Evolutionary conservation across 1,139 yeast species (phyloP), one percentile per base, ranked within the genome.

Genomic region (Yarrowia galli): DNA sequence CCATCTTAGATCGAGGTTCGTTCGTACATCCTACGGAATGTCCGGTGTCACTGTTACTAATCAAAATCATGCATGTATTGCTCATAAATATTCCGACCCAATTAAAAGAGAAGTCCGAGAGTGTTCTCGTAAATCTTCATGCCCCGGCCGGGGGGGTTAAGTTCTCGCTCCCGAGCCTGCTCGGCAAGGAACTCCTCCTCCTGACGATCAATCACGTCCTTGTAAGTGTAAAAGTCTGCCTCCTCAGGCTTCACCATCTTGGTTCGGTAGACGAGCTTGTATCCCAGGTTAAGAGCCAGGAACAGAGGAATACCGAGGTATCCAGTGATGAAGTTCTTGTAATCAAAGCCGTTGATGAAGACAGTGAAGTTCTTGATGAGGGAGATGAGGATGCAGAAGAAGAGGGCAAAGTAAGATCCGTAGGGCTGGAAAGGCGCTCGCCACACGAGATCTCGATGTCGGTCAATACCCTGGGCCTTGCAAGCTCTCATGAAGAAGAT

Each of bases 221-320:
- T 87, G 78, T 80, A 85, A 13, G 92, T 86, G 71, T 78, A 79
- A 76, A 89, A 80, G 76, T 89, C 93, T 46, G 86, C 89, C 72
- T 88, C 91, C 54, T 78, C 79, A 23, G 91, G 83, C 64, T 75
- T 78, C 70, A 86, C 81, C 68, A 82, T 74, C 74, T 81, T 83
- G 46, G 91, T 83, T 77, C 83, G 87, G 77, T 79, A 78, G 71
- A 79, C 73, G 58, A 87, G 13, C 78, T 88, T 89, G 81, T 87
- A 88, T 10, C 89, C 91, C 70, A 84, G 74, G 72, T 80, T 83
- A 72, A 85, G 80, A 65, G 85, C 76, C 51, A 87, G 67, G 73
- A 84, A 89, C 35, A 88, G 86, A 40, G 95, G 95, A 68, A 89
- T 82, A 65, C 91, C 91, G 75, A 89, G 88, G 80, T 89, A 89